Evolutionary conservation across 2,329 filamentous ascomycete species (phyloP).

Genomic region (Alternaria triticimaculans): DNA sequence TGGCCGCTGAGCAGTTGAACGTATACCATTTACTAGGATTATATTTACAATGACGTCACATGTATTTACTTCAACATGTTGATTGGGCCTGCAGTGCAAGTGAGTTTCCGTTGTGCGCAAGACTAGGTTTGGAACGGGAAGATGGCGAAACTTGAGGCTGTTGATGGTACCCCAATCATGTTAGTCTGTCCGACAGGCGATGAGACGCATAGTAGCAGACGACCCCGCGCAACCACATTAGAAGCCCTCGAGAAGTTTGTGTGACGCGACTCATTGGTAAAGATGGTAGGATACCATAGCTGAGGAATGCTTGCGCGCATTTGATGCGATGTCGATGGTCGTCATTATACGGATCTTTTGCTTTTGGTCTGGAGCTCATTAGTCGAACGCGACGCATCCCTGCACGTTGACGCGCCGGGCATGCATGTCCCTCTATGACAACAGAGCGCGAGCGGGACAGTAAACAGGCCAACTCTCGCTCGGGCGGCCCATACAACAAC

Average conservation of each 20-base stretch:
- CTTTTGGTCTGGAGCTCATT: conserved; percentile 5
- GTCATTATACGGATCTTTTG: background rate
- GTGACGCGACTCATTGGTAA: conserved; percentile 2
- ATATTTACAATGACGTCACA: conserved; percentile 3
- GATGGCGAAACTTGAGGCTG: conserved; percentile 11
- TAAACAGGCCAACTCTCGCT: conserved; percentile 11
- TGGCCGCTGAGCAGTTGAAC: conserved; percentile 4
- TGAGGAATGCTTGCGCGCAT: background rate
- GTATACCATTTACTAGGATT: conserved; percentile 8
- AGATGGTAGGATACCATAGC: background rate
- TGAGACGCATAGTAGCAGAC: conserved; percentile 19
- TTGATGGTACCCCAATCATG: conserved; percentile 16
- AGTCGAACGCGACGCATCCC: conserved; percentile 18
- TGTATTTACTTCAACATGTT: background rate
- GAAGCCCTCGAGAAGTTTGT: background rate
- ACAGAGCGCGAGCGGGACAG: conserved; percentile 17
- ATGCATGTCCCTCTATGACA: conserved; percentile 27
- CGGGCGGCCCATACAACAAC: conserved; percentile 1
- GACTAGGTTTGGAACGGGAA: background rate
- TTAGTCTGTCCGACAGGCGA: background rate
- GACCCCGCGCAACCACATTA: conserved; percentile 2
- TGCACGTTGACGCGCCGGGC: conserved; percentile 25
- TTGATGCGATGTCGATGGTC: background rate
- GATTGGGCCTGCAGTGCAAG: background rate
- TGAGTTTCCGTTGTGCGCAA: background rate